Conservation (phyloP, 148 eudicot species). For the Hydrangea macrophylla region DNA sequence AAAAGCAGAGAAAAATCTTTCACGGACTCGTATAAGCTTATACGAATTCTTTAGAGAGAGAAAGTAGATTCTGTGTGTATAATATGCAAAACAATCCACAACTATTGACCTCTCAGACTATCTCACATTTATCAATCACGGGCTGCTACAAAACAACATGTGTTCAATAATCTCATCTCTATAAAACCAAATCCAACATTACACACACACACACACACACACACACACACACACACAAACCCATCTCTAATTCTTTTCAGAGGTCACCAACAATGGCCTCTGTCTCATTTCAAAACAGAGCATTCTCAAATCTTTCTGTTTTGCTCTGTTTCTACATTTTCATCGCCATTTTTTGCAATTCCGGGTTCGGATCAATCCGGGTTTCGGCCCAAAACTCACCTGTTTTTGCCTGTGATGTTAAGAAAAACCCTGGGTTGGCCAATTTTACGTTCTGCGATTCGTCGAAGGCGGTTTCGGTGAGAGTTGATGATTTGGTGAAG, state of each 20-base stretch:
- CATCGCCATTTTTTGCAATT: constrained; percentile 7
- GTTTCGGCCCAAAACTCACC: constrained; percentile 27
- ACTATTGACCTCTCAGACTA: constrained; percentile 12
- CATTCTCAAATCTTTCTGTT: constrained; percentile 25
- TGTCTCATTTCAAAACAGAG: constrained; percentile 23
- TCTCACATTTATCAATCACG: constrained; percentile 31
- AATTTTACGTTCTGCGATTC: constrained; percentile 49
- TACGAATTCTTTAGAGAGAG: neutral
- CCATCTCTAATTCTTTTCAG: neutral
- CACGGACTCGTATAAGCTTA: constrained; percentile 31
- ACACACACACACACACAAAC: neutral
- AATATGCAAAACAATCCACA: constrained; percentile 7
- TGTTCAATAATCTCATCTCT: constrained; percentile 17
- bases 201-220: constrained; percentile 1
- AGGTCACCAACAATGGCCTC: constrained; percentile 27
- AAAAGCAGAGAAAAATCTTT: constrained; percentile 15
- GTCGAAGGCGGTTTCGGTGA: constrained; percentile 21
- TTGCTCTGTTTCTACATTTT: constrained; percentile 29
- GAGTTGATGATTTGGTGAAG: constrained; percentile 53
- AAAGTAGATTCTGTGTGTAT: constrained; percentile 7
- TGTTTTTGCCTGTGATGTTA: constrained; percentile 54
- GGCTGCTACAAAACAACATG: constrained; percentile 42
- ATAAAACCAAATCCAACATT: constrained; percentile 18
- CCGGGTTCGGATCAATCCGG: neutral
- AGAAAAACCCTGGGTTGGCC: constrained; percentile 32